Percentiles rank a stretch among this genome's conserved stretches.
Conservation (phyloP, 805 yeast genomes). For the Grigorovia jiainica region DNA sequence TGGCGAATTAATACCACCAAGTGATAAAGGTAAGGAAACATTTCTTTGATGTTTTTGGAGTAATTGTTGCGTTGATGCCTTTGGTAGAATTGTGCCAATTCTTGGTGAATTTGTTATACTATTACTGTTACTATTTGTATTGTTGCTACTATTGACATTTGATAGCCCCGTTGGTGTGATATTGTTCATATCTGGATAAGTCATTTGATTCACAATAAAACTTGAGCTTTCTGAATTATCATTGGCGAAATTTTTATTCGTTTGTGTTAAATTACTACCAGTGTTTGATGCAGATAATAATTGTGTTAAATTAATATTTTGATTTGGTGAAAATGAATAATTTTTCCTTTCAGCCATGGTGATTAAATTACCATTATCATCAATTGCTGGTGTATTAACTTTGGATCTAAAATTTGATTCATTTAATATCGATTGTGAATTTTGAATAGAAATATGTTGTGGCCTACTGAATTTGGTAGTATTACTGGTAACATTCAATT, state of each 20-base stretch:
- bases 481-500: slow-evolving; percentile 1
- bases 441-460: slow-evolving; percentile 20
- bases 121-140: neutral
- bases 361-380: slow-evolving; percentile 30
- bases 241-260: slow-evolving; percentile 11
- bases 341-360: slow-evolving; percentile 22
- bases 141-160: neutral
- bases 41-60: slow-evolving; percentile 18
- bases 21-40: slow-evolving; percentile 13
- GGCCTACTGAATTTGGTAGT: slow-evolving; percentile 16
- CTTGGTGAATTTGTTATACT: neutral
- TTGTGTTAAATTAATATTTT: neutral
- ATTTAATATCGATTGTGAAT: slow-evolving; percentile 5
- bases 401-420: slow-evolving; percentile 11
- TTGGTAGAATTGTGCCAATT: neutral
- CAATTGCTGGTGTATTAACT: slow-evolving; percentile 29
- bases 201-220: neutral
- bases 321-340: slow-evolving; percentile 1
- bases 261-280: too few species aligned
- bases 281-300: neutral
- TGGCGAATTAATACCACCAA: slow-evolving; percentile 14
- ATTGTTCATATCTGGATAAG: neutral
- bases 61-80: neutral
- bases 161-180: slow-evolving; percentile 1
- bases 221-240: slow-evolving; percentile 3